A percentile compares a stretch with the other conserved stretches of the same genome.
phyloP scores from a whole-genome alignment of 2,329 filamentous ascomycete species.

The Pestalotiopsis sp. region DNA sequence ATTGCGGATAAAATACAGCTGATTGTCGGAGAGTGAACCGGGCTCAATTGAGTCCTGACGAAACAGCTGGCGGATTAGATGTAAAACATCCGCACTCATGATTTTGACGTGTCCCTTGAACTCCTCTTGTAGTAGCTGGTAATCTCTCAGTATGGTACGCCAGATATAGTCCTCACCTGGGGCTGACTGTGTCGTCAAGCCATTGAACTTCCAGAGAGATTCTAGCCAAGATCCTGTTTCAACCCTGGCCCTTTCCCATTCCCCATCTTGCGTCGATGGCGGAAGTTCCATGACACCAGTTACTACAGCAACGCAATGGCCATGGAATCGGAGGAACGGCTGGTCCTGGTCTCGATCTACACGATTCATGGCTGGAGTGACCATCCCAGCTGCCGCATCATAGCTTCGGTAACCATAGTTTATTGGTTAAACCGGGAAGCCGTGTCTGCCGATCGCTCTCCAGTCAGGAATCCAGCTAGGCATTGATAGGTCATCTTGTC shows the following conservation, averaged over 20 bases:
- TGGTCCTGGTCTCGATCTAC: neutral
- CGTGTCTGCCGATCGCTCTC: neutral
- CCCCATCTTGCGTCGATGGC: neutral
- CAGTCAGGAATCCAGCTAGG: neutral
- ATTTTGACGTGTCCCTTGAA: neutral
- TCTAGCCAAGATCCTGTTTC: neutral
- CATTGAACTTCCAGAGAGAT: neutral
- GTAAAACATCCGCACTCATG: neutral
- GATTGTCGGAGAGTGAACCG: neutral
- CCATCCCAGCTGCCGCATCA: neutral
- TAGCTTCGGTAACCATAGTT: neutral
- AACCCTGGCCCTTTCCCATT: neutral
- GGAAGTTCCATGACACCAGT: neutral
- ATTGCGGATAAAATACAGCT: neutral
- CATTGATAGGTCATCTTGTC: neutral
- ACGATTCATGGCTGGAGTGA: neutral
- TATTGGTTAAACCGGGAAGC: neutral
- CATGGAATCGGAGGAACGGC: neutral
- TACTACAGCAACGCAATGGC: neutral
- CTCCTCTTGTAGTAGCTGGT: neutral
- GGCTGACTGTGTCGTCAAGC: neutral
- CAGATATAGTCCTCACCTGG: neutral
- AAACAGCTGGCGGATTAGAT: neutral
- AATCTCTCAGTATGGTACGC: neutral
- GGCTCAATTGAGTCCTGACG: neutral